These are phyloP conservation scores for Byssothecium circinans DNA, from an alignment of 2,329 filamentous ascomycete species.

Conservation along the genomic window DNA sequence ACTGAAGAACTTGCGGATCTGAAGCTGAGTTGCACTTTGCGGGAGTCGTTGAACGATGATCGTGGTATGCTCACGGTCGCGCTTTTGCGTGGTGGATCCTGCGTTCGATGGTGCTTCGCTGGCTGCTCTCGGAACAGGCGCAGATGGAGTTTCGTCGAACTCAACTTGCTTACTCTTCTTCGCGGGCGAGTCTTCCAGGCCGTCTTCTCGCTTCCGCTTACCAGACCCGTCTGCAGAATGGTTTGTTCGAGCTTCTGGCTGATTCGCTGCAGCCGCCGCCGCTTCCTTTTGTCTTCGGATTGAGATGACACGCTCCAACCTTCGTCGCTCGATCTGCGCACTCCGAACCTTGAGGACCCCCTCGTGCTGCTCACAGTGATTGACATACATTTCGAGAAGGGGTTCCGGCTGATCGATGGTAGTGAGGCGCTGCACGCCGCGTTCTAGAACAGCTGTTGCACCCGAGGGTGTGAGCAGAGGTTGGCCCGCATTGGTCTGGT, in stretches of 20 bases:
- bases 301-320: constrained; percentile 52
- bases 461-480: constrained; percentile 61
- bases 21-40: constrained; percentile 66
- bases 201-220: constrained; percentile 72
- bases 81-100: constrained; percentile 55
- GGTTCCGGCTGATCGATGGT: constrained; percentile 77
- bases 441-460: constrained; percentile 75
- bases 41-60: constrained; percentile 81
- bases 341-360: constrained; percentile 72
- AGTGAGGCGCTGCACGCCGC: constrained; percentile 63
- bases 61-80: constrained; percentile 88
- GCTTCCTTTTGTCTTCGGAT: constrained; percentile 64
- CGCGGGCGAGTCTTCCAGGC: constrained; percentile 53
- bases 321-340: constrained; percentile 73
- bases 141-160: constrained; percentile 8
- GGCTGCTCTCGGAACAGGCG: constrained; percentile 15
- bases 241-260: constrained; percentile 19
- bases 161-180: constrained; percentile 67
- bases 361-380: constrained; percentile 90
- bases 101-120: constrained; percentile 42
- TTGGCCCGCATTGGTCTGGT: constrained; percentile 53
- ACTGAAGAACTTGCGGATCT: constrained; percentile 85
- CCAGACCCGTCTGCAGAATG: constrained; percentile 49
- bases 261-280: constrained; percentile 56
- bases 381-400: constrained; percentile 71